A percentile compares a stretch with the other conserved stretches of the same genome.
Evolutionary conservation across 2,329 filamentous ascomycete genomes (phyloP).

Genomic region (Phialophora expanda): DNA sequence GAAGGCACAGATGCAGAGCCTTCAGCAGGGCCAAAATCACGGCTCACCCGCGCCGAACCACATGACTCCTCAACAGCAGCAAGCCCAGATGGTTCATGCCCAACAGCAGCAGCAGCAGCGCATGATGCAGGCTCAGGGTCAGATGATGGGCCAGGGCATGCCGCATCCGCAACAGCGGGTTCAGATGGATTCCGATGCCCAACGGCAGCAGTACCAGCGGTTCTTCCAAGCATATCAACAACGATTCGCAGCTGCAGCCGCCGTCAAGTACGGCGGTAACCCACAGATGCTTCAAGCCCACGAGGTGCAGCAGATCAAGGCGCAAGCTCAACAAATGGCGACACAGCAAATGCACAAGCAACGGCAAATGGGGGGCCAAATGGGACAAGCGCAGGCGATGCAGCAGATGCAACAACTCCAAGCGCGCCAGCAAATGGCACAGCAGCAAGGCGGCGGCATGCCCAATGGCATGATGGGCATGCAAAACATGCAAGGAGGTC

Average conservation of each 20-base stretch:
- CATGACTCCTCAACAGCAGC: conserved; percentile 37
- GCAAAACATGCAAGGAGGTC: conserved; percentile 24
- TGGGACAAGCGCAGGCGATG: neutral
- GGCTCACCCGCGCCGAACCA: conserved; percentile 35
- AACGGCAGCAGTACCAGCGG: conserved; percentile 28
- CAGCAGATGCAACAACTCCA: conserved; percentile 27
- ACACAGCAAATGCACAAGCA: conserved; percentile 27
- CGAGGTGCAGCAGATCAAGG: conserved; percentile 31
- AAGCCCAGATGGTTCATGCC: conserved; percentile 30
- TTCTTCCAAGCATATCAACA: conserved; percentile 27
- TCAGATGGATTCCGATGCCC: conserved; percentile 31
- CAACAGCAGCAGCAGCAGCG: conserved; percentile 35
- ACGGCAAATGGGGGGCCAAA: conserved; percentile 18
- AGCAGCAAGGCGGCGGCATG: conserved; percentile 32
- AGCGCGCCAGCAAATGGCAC: conserved; percentile 23
- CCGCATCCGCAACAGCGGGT: conserved; percentile 30
- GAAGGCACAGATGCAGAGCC: conserved; percentile 37
- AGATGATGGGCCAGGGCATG: conserved; percentile 34
- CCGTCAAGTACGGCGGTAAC: conserved; percentile 36
- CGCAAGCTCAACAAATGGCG: conserved; percentile 31
- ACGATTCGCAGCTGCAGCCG: conserved; percentile 31
- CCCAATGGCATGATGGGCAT: conserved; percentile 34
- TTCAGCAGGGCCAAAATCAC: conserved; percentile 31
- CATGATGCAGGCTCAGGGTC: conserved; percentile 28
- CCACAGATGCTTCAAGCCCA: conserved; percentile 32